Base-by-base conservation (phyloP, 2,329 filamentous ascomycete genomes). In the Diaporthe ilicicola region DNA sequence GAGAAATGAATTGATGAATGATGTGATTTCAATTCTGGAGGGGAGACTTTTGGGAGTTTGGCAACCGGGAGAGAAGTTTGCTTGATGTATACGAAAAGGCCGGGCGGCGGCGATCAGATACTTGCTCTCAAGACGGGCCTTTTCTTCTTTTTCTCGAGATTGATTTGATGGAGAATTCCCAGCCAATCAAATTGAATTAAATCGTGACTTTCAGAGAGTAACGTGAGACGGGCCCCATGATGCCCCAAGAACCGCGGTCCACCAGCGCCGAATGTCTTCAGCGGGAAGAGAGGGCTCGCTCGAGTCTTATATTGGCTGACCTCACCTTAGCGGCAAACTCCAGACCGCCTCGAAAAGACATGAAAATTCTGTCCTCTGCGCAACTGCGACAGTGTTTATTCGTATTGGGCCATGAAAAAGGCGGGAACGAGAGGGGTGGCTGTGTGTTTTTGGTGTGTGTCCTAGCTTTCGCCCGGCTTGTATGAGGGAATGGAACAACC, bases 151-250 rank as follows among this genome's bases (percentile, higher is more conserved):
- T 64, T 64, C 29, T 19, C 27, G 13, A 37, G 15, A 37, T 27
- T 50, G 29, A 37, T 50, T 64, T 37, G 59, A 64, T 17, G 42
- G 44, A 44, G 24, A 19, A 22, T 5, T 37, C 13, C 32, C 34
- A 62, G 59, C 42, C 59, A 64, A 64, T 64, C 44, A 64, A 64
- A 50, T 37, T 37, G 59, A 37, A 62, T 34, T 29, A 4, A 37
- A 37, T 50, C 5, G 17, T 27, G 42, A 50, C 19, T 8, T 50
- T n/a, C 29, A 37, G 59, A 37, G 32, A n/a, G n/a, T n/a, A 24
- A 50, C 44, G 59, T 64, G 59, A 64, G 59, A 50, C 59, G 29
- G 44, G 19, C 27, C 44, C n/a, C 29, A 50, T 64, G 44, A 39
- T 39, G 37, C 5, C 37, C 37, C 37, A 39, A 39, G 37, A 39